Percentiles rank a stretch among this genome's conserved stretches.
Conservation (phyloP, 345 rosid genomes). For the Anastatica hierochuntica region DNA sequence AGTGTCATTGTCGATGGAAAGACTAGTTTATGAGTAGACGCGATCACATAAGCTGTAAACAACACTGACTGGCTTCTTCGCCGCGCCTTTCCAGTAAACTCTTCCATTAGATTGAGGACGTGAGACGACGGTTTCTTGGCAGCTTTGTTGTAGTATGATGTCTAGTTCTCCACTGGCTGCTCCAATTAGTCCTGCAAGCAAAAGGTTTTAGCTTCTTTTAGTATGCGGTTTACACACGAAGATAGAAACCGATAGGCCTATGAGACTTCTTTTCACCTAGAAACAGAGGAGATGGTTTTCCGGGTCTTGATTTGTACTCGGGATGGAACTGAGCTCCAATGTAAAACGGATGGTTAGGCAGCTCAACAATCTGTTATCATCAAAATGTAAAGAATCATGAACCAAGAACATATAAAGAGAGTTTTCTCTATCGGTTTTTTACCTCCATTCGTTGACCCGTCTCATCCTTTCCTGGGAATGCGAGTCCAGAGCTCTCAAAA, state of each 20-base stretch:
- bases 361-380: constrained; percentile 49
- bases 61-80: constrained; percentile 38
- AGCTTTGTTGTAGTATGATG: constrained; percentile 28
- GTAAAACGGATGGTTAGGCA: constrained; percentile 62
- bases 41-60: constrained; percentile 46
- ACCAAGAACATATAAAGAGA: too few relatives aligned
- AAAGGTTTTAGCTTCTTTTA: background rate
- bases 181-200: constrained; percentile 59
- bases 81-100: constrained; percentile 35
- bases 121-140: constrained; percentile 29
- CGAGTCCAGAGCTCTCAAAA: constrained; percentile 69
- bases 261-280: constrained; percentile 40
- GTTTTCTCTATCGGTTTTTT: too few relatives aligned
- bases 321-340: constrained; percentile 93
- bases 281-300: constrained; percentile 81
- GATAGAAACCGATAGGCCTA: background rate
- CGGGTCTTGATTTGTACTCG: constrained; percentile 91
- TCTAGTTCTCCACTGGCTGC: constrained; percentile 72
- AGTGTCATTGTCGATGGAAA: constrained; percentile 15
- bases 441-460: constrained; percentile 91
- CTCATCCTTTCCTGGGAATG: constrained; percentile 88
- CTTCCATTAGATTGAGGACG: constrained; percentile 33
- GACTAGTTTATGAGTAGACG: constrained; percentile 40
- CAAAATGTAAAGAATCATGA: constrained; percentile 5
- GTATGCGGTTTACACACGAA: background rate